Percentiles rank a stretch among this genome's conserved stretches.
These are phyloP conservation scores for Epichloe hybrida DNA, from an alignment of 2,329 filamentous ascomycete genomes.

Conservation along the genomic window DNA sequence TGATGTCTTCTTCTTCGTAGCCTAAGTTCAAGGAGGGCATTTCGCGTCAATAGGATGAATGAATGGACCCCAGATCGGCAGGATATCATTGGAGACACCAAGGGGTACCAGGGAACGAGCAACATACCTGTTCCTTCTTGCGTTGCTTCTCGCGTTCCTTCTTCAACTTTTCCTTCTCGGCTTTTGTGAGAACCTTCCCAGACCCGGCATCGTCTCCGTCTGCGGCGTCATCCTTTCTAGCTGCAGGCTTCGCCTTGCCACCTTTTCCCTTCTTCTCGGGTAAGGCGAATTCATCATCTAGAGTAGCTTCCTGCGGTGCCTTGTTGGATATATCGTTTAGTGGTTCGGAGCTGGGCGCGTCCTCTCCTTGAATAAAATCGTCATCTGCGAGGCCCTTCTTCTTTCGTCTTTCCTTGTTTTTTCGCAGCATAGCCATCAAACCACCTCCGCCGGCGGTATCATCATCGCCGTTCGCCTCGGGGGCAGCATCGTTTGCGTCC, in stretches of 20 bases:
- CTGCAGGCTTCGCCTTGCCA: conserved; percentile 30
- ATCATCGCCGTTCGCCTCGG: conserved; percentile 38
- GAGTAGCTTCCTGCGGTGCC: conserved; percentile 64
- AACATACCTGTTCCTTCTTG: conserved; percentile 83
- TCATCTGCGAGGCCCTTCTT: conserved; percentile 73
- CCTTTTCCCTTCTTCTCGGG: conserved; percentile 65
- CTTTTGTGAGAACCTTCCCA: conserved; percentile 79
- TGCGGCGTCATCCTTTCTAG: conserved; percentile 33
- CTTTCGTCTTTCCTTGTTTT: conserved; percentile 76
- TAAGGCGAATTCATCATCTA: conserved; percentile 75
- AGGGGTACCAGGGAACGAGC: not conserved
- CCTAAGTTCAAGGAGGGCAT: conserved; percentile 24
- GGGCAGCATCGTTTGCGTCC: conserved; percentile 25
- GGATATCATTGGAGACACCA: not conserved
- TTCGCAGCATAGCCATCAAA: conserved; percentile 66
- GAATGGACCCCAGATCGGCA: not conserved
- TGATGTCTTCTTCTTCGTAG: conserved; percentile 67
- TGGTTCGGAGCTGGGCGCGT: conserved; percentile 20
- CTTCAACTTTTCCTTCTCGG: conserved; percentile 95
- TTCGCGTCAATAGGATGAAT: not conserved
- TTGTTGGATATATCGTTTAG: conserved; percentile 40
- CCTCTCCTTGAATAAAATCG: conserved; percentile 52
- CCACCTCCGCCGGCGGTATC: conserved; percentile 48
- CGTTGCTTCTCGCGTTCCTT: conserved; percentile 97
- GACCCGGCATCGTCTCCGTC: conserved; percentile 39